Percentiles rank a stretch among this genome's conserved stretches.
phyloP scores from a whole-genome alignment of 164 flowering plant genomes.

The Dillenia turbinata region DNA sequence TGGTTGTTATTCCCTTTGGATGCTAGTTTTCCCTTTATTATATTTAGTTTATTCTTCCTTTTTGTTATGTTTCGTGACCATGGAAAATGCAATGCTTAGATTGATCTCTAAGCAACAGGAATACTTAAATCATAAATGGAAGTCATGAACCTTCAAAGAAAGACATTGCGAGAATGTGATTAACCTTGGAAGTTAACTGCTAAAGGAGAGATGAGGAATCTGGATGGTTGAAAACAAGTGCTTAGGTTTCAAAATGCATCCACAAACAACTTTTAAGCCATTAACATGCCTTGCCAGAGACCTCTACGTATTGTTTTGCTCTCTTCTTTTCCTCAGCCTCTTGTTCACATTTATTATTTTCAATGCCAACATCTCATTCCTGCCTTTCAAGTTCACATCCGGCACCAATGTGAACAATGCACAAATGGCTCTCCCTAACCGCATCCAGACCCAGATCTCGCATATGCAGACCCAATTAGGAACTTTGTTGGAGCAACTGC shows the following conservation, averaged over 20 bases:
- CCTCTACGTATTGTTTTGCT: conserved; percentile 15
- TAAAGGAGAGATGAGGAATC: no score
- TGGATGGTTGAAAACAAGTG: no score
- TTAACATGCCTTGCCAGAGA: conserved; percentile 20
- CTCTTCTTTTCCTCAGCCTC: conserved; percentile 21
- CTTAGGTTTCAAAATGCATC: conserved; percentile 15
- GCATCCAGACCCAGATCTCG: conserved; percentile 22
- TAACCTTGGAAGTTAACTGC: no score
- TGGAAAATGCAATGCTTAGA: no score
- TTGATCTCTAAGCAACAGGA: no score
- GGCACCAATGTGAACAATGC: conserved; percentile 1
- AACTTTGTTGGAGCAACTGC: conserved; percentile 24
- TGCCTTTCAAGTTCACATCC: conserved; percentile 8
- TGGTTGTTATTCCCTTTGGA: no score
- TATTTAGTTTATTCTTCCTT: no score
- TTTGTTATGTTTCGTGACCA: no score
- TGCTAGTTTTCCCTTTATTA: no score
- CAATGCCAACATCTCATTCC: conserved; percentile 13
- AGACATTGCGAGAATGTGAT: no score
- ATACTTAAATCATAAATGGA: no score
- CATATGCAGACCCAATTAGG: conserved; percentile 33
- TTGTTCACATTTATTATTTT: conserved; percentile 15
- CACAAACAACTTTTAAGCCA: conserved; percentile 15
- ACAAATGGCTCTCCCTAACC: conserved; percentile 14
- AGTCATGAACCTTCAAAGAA: no score